Base-by-base conservation (phyloP, 2,329 filamentous ascomycete genomes). In the Helminthosporium solani region DNA sequence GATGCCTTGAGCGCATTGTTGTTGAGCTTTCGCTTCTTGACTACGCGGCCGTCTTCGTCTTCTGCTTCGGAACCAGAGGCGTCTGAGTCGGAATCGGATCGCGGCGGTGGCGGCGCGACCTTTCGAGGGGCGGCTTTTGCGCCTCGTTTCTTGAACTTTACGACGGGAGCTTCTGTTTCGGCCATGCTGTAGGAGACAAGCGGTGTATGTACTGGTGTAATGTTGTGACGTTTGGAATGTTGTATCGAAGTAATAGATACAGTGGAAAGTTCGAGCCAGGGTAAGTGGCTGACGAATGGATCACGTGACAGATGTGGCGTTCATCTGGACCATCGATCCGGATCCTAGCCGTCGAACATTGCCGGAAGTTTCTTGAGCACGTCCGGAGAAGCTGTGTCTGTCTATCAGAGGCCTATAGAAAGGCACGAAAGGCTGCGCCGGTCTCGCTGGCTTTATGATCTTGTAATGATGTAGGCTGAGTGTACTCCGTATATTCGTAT, bases 111-210 rank as follows among this genome's bases (percentile, higher is more conserved):
- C 30, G 90, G 88, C 16, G 87, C 82, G 55, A 88, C 84, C 75
- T 95, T 96, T 64, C 91, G 84, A 44, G 91, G 76, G 64, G 88
- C 91, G 52, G 80, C 81, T 67, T 90, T 95, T 62, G 81, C 80
- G 55, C 83, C 80, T 67, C 91, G 83, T 71, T 94, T 95, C 71
- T 95, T 96, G 80, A 96, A 96, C 41, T 88, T 70, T 12, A 86
- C 80, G 11, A 85, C 77, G 0, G 82, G 80, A 2, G 73, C 74
- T 21, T 73, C 67, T 40, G 49, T 41, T 42, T 42, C 43, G 47
- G 40, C 41, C 44, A 47, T 46, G 34, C 25, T 31, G 42, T 36
- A n/a, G 30, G 4, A 15, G 30, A 12, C 8, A 33, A 33, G 30
- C n/a, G n/a, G n/a, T n/a, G n/a, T n/a, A n/a, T n/a, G n/a, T n/a